Base-by-base conservation (phyloP, 1,284 basidiomycete species). In the Gomphus sp. region DNA sequence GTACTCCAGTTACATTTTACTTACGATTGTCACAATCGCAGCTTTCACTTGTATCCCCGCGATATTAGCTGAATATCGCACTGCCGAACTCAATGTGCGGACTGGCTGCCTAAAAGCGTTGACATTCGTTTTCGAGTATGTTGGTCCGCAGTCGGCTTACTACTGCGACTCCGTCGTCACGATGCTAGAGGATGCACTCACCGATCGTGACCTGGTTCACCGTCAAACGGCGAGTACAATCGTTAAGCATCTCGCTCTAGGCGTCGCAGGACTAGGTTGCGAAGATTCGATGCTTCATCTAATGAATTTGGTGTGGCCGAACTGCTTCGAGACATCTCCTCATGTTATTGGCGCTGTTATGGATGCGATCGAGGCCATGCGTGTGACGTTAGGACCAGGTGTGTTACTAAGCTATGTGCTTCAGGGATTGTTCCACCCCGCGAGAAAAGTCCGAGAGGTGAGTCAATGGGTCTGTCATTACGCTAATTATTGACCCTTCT, bases 51-150 rank as follows among this genome's bases (percentile, higher is more conserved):
- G 95, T 73, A 97, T 99, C 62, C 97, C 97, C 3, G 97, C 97
- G 36, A 98, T 99, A 66, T 80, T 99, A 49, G 98, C 98, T 74
- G 97, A 99, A 72, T 99, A 99, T 73, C 89, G 96, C 55, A 99
- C 96, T 1, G 91, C 91, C 1, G 97, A 99, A 70, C 81, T 99
- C 62, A 99, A 99, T 72, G 97, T 99, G 49, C 89, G 97, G 58
- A 99, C 96, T n/a, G 97, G 97, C 62, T 99, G 96, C 82, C 79
- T 99, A 63, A 99, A 99, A 72, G 95, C 97, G 0, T 80, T 99
- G 33, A 94, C 95, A 4, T 99, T 98, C 79, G 89, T 99, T 61
- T 99, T 99, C 70, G 97, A 99, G 78, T 99, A 99, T 69, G 96
- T 99, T 66, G 97, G 97, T n/a, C 97, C 98, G 45, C 96, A 98